A percentile compares a stretch with the other conserved stretches of the same genome.
Evolutionary conservation across 1,284 basidiomycete genomes (phyloP).

Genomic region (Pseudozyma tsukubaensis): DNA sequence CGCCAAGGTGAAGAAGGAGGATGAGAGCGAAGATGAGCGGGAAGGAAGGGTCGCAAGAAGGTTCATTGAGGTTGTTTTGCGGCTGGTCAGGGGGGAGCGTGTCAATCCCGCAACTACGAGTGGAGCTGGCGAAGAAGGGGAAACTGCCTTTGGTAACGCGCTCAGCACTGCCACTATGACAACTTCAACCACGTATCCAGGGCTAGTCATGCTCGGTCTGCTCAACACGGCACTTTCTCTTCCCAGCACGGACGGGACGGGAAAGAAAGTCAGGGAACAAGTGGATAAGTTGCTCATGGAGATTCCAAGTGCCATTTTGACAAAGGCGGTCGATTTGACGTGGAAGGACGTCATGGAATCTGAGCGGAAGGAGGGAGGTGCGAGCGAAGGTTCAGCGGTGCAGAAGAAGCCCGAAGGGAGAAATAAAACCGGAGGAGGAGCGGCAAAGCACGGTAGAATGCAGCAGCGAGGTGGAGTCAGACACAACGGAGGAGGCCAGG

Average conservation of each 20-base stretch:
- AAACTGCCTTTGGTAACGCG: not conserved
- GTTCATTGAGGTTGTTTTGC: slow-evolving; percentile 23
- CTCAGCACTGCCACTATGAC: slow-evolving; percentile 5
- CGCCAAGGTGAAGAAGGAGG: slow-evolving; percentile 78
- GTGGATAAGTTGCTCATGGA: slow-evolving; percentile 27
- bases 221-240: slow-evolving; percentile 12
- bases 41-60: slow-evolving; percentile 12
- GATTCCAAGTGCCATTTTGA: slow-evolving; percentile 12
- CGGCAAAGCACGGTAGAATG: not conserved
- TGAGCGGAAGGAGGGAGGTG: slow-evolving; percentile 2
- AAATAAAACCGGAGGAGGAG: not conserved
- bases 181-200: slow-evolving; percentile 10
- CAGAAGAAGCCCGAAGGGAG: not conserved
- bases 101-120: not conserved
- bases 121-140: not conserved
- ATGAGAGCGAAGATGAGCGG: slow-evolving; percentile 71
- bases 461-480: not conserved
- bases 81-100: slow-evolving; percentile 32
- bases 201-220: slow-evolving; percentile 24
- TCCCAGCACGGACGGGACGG: not conserved
- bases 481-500: no score
- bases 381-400: not conserved
- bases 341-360: slow-evolving; percentile 28
- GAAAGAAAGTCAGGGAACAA: not conserved
- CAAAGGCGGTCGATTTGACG: slow-evolving; percentile 27